Evolutionary conservation across 345 rosid genomes (phyloP).

Genomic region (Gossypium raimondii): DNA sequence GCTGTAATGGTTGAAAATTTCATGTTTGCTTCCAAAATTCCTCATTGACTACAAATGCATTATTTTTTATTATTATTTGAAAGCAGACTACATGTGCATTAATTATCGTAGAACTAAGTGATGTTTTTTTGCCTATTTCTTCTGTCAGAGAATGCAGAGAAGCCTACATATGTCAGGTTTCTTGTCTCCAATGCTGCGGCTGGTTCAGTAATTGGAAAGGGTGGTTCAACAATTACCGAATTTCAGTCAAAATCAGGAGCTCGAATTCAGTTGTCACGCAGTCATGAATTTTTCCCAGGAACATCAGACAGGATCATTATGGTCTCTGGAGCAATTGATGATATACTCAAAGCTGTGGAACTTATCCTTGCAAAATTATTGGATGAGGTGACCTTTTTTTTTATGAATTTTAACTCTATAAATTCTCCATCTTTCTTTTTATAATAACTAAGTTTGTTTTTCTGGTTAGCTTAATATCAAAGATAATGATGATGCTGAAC

Average conservation of each 20-base stretch:
- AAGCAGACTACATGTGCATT: no score
- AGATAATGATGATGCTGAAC: conserved; percentile 73
- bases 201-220: conserved; percentile 98
- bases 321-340: conserved; percentile 79
- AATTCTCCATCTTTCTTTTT: neutral
- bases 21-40: neutral
- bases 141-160: conserved; percentile 65
- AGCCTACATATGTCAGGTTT: conserved; percentile 71
- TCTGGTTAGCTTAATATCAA: conserved; percentile 63
- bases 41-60: neutral
- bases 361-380: conserved; percentile 80
- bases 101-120: neutral
- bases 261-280: conserved; percentile 91
- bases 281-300: conserved; percentile 90
- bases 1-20: neutral
- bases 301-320: conserved; percentile 88
- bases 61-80: neutral
- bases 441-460: conserved; percentile 14
- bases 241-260: conserved; percentile 95
- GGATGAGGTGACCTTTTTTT: conserved; percentile 63
- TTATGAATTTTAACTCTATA: neutral
- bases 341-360: conserved; percentile 70
- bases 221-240: conserved; percentile 94
- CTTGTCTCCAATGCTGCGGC: conserved; percentile 98
- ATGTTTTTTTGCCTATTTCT: conserved; percentile 6